Evolutionary conservation across 495 filamentous ascomycete species (phyloP).

Genomic region (Aspergillus conjunctus): DNA sequence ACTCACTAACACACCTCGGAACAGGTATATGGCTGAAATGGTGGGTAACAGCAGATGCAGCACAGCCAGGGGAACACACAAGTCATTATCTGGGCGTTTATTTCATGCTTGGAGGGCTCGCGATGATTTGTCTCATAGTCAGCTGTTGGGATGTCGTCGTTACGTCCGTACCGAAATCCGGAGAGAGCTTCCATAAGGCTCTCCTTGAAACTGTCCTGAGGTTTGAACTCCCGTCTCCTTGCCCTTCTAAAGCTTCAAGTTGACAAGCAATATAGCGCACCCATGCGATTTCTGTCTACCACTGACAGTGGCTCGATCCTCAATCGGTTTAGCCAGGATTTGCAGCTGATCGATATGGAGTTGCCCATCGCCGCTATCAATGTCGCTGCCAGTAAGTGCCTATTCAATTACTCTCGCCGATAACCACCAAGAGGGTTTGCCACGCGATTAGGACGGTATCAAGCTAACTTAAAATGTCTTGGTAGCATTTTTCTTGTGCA

Average conservation of each 20-base stretch:
- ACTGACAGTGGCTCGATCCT: slow-evolving; percentile 21
- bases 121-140: slow-evolving; percentile 7
- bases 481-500: slow-evolving; percentile 34
- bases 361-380: slow-evolving; percentile 40
- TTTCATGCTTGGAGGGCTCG: slow-evolving; percentile 6
- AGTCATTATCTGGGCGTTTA: slow-evolving; percentile 10
- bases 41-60: not conserved
- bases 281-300: slow-evolving; percentile 35
- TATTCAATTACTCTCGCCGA: not conserved
- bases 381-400: slow-evolving; percentile 23
- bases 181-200: not conserved
- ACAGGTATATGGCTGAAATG: slow-evolving; percentile 13
- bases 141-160: slow-evolving; percentile 10
- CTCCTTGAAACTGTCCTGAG: slow-evolving; percentile 9
- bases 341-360: slow-evolving; percentile 54
- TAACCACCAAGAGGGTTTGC: not conserved
- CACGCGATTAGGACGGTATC: not conserved
- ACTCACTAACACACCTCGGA: not conserved
- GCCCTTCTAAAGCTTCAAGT: not conserved
- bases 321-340: slow-evolving; percentile 39
- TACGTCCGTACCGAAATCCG: slow-evolving; percentile 6
- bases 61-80: slow-evolving; percentile 2
- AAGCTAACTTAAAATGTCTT: not conserved
- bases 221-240: not conserved
- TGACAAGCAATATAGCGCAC: no score